Percentiles rank a stretch among this genome's conserved stretches.
Evolutionary conservation across 495 filamentous ascomycete genomes (phyloP).

Genomic region (Aspergillus affinis): DNA sequence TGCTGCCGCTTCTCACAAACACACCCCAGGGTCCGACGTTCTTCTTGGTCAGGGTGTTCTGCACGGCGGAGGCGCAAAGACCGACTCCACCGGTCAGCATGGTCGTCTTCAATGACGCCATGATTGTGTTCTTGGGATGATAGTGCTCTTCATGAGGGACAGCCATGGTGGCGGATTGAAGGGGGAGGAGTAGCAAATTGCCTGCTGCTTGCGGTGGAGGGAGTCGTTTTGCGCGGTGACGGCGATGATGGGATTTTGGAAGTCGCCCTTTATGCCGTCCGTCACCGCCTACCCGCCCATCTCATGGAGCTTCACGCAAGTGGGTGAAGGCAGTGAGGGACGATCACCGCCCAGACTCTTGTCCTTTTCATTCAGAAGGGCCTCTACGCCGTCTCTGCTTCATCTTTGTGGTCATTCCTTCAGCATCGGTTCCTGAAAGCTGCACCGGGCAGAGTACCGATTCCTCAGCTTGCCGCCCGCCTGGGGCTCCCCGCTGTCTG

Average conservation of each 20-base stretch:
- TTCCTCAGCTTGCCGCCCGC: constrained; percentile 15
- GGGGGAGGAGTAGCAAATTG: constrained; percentile 20
- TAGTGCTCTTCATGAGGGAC: constrained; percentile 56
- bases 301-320: constrained; percentile 16
- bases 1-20: constrained; percentile 68
- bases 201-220: constrained; percentile 21
- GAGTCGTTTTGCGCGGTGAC: constrained; percentile 23
- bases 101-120: constrained; percentile 60
- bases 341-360: constrained; percentile 14
- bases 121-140: constrained; percentile 77
- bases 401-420: background rate
- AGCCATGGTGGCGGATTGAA: constrained; percentile 46
- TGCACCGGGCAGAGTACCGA: constrained; percentile 2
- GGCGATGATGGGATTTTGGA: constrained; percentile 33
- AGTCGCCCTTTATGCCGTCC: constrained; percentile 32
- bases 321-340: constrained; percentile 3
- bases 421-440: background rate
- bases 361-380: background rate
- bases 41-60: constrained; percentile 77
- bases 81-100: constrained; percentile 66
- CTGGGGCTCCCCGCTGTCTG: constrained; percentile 14
- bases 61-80: constrained; percentile 69
- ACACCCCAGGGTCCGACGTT: constrained; percentile 77
- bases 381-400: background rate
- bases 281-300: constrained; percentile 28